phyloP scores from a whole-genome alignment of 495 filamentous ascomycete species.

The Eremomyces bilateralis region DNA sequence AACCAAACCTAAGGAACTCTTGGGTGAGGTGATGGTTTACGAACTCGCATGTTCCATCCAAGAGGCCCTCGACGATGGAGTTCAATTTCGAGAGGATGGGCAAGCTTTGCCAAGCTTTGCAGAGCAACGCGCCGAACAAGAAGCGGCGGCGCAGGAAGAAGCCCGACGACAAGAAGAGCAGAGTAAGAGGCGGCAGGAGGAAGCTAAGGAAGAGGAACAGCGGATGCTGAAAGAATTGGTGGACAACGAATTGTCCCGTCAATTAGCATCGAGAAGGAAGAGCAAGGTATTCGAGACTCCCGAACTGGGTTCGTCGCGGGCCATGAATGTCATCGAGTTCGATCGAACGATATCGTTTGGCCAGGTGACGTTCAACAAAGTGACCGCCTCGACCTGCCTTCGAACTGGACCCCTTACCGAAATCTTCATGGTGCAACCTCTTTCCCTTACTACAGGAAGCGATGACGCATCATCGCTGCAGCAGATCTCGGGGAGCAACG shows the following conservation, averaged over 20 bases:
- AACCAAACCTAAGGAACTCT: conserved; percentile 41
- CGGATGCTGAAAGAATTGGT: conserved; percentile 51
- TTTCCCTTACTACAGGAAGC: no score
- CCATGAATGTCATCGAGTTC: no score
- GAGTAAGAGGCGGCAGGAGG: conserved; percentile 23
- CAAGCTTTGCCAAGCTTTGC: conserved; percentile 60
- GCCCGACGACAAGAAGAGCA: conserved; percentile 26
- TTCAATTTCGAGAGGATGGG: conserved; percentile 29
- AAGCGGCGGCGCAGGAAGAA: conserved; percentile 30
- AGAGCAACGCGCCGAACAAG: conserved; percentile 60
- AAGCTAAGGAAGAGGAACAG: conserved; percentile 46
- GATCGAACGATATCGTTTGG: no score
- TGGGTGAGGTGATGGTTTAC: conserved; percentile 76
- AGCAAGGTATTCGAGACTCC: background rate
- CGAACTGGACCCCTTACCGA: background rate
- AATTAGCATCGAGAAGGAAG: background rate
- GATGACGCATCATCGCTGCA: no score
- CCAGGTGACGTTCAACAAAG: background rate
- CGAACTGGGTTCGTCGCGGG: no score
- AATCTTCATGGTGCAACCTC: background rate
- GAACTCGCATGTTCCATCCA: conserved; percentile 63
- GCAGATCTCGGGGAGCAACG: no score
- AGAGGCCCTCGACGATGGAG: conserved; percentile 75
- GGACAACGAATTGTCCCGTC: conserved; percentile 43
- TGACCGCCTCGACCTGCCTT: background rate